phyloP scores from a whole-genome alignment of 1,284 basidiomycete species.

The Bondarzewia mesenterica region DNA sequence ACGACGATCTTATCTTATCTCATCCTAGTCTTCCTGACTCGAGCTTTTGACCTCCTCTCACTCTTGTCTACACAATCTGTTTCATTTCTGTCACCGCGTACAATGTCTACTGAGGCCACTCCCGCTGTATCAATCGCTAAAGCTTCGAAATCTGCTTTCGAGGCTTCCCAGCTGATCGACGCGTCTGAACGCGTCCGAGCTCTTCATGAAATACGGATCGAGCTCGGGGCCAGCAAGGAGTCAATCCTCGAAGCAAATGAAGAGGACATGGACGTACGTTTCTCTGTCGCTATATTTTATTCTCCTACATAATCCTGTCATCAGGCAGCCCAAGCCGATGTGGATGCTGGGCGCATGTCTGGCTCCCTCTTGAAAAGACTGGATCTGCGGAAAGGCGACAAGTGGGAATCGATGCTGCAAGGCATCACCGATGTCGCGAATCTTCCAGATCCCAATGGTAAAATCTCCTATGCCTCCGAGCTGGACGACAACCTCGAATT shows the following conservation, averaged over 20 bases:
- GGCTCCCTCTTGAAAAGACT: slow-evolving; percentile 78
- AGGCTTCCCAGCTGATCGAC: slow-evolving; percentile 75
- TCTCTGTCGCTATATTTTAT: background rate
- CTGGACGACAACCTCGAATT: slow-evolving; percentile 85
- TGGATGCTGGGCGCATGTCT: slow-evolving; percentile 79
- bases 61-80: too few relatives aligned
- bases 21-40: background rate
- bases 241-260: slow-evolving; percentile 76
- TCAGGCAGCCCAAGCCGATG: slow-evolving; percentile 72
- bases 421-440: slow-evolving; percentile 84
- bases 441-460: slow-evolving; percentile 83
- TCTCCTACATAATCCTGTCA: background rate
- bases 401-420: slow-evolving; percentile 92
- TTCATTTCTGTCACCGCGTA: background rate
- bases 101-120: background rate
- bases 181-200: slow-evolving; percentile 63
- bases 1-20: slow-evolving; percentile 6
- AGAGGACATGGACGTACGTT: slow-evolving; percentile 65
- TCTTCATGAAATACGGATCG: slow-evolving; percentile 59
- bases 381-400: slow-evolving; percentile 79
- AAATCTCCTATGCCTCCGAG: slow-evolving; percentile 81
- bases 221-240: slow-evolving; percentile 55
- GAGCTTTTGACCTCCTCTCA: background rate
- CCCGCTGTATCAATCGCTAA: slow-evolving; percentile 49
- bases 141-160: slow-evolving; percentile 76